Evolutionary conservation across 768 basidiomycete species (phyloP), one percentile per base, ranked within the genome.

Genomic region (Phanerochaete carnosa): DNA sequence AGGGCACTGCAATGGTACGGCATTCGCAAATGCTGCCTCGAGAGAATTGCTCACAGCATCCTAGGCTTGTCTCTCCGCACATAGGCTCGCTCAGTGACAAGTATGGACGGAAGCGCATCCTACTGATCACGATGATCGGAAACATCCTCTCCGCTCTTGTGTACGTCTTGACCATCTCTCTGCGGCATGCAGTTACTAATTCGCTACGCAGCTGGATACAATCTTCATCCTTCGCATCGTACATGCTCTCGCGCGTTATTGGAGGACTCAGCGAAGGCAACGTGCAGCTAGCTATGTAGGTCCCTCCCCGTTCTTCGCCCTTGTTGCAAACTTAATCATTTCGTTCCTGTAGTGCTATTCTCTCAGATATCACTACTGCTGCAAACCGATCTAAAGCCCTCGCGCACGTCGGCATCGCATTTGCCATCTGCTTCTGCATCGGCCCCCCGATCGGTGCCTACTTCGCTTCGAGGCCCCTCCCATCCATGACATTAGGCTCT

Each of bases 241-340:
- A 93, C 70, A 80, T 94, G 79, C 83, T 95, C 26, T 94, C 95
- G 9, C 85, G 96, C 15, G 79, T 98, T 5, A 86, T 98, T 35
- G 95, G 95, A 11, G 96, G 96, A 3, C 78, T 98, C 9, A 94
- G 92, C 68, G 96, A 99, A 77, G 96, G 96, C 47, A 99, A 99
- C 69, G 96, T 98, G 12, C 96, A 99, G 71, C 79, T 99, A 47
- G 90, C 92, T 49, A 95, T 95, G 94, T 94, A 69, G 66, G 89
- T 81, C 26, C 32, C 35, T n/a, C 25, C 8, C 19, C 63, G 30
- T n/a, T n/a, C n/a, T n/a, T n/a, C 30, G 26, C 45, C 51, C 49
- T 19, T 60, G 8, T 43, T n/a, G 12, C 46, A 37, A n/a, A n/a
- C 6, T n/a, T 25, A 29, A n/a, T 6, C 59, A 55, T 59, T 25